phyloP scores from a whole-genome alignment of 2,329 filamentous ascomycete genomes.

The Cadophora sp. region DNA sequence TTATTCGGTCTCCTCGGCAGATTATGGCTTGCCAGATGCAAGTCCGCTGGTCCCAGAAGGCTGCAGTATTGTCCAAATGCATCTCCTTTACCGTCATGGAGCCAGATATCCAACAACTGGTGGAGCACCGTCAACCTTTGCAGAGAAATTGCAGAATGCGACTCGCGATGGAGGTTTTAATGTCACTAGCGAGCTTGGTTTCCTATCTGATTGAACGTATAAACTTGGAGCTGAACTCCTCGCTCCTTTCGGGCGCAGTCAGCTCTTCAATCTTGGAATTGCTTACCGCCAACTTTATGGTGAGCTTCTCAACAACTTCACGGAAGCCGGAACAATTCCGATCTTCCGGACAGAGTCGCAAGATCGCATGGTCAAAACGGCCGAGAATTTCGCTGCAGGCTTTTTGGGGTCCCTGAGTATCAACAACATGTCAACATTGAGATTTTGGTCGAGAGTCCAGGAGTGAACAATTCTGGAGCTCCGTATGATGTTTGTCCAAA shows the following conservation, averaged over 20 bases:
- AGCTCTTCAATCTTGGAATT: conserved; percentile 51
- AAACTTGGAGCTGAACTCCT: conserved; percentile 28
- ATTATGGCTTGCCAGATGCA: conserved; percentile 25
- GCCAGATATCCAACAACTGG: conserved; percentile 27
- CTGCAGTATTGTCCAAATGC: conserved; percentile 28
- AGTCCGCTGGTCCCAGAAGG: conserved; percentile 26
- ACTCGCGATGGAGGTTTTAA: conserved; percentile 20
- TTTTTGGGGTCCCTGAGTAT: conserved; percentile 29
- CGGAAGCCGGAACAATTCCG: conserved; percentile 45
- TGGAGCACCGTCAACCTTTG: conserved; percentile 22
- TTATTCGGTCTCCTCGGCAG: conserved; percentile 27
- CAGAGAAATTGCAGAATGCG: conserved; percentile 22
- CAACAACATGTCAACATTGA: conserved; percentile 27
- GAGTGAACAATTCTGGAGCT: conserved; percentile 26
- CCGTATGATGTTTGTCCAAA: conserved; percentile 27
- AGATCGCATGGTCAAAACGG: conserved; percentile 29
- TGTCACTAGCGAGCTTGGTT: conserved; percentile 23
- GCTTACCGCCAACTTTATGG: conserved; percentile 51
- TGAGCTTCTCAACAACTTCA: conserved; percentile 53
- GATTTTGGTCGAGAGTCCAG: conserved; percentile 24
- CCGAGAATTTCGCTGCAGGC: conserved; percentile 28
- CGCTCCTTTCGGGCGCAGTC: conserved; percentile 41
- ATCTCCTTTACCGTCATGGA: conserved; percentile 26
- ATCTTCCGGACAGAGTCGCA: conserved; percentile 46
- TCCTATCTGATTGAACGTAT: conserved; percentile 24